Conservation (phyloP, 2,329 filamentous ascomycete species). For the Trichoderma atrobrunneum region DNA sequence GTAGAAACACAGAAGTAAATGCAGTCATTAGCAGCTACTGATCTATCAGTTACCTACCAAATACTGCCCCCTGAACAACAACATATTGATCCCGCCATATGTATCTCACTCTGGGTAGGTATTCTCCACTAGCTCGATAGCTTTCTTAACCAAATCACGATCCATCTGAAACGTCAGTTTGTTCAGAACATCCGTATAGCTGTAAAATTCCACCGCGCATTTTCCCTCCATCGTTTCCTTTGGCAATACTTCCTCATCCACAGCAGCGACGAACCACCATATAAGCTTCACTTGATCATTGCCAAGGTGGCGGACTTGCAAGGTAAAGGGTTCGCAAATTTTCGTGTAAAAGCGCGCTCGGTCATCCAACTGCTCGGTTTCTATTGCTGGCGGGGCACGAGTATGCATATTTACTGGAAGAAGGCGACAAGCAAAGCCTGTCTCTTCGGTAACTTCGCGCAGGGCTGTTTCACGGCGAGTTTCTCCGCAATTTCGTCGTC, state of each 20-base stretch:
- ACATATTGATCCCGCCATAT: no score
- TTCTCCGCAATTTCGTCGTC: conserved; percentile 21
- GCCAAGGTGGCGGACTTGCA: neutral
- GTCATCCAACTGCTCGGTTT: neutral
- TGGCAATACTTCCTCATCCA: neutral
- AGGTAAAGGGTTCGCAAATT: neutral
- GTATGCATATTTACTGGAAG: neutral
- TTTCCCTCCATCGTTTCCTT: neutral
- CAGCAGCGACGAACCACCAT: neutral
- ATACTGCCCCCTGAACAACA: no score
- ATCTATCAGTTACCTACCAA: no score
- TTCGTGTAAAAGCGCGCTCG: neutral
- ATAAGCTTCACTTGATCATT: neutral
- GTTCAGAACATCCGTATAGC: neutral
- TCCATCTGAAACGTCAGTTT: neutral
- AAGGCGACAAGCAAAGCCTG: neutral
- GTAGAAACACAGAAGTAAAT: neutral
- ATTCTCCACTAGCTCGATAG: neutral
- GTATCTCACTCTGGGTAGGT: neutral
- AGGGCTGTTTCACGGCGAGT: conserved; percentile 19
- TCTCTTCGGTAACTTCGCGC: conserved; percentile 22
- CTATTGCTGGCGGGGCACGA: neutral
- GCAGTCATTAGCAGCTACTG: neutral
- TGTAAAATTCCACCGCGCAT: neutral
- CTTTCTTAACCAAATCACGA: neutral